Percentiles rank a stretch among this genome's conserved stretches.
phyloP scores from a whole-genome alignment of 208 protist species.

The Dictyostelium gargantuum region DNA sequence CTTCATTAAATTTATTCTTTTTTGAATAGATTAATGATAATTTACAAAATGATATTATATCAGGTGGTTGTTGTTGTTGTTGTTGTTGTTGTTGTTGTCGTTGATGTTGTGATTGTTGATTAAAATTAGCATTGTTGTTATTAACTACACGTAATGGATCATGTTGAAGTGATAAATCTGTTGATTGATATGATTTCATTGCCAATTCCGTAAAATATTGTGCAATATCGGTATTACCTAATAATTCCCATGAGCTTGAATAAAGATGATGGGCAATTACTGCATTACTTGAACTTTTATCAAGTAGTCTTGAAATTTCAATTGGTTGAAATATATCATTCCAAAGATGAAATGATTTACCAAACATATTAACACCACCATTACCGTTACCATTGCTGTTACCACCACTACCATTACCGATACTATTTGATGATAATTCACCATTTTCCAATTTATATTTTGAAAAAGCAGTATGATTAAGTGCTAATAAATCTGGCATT shows the following conservation, averaged over 20 bases:
- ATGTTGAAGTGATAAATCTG: background rate
- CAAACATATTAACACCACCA: background rate
- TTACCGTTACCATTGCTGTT: background rate
- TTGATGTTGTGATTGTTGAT: background rate
- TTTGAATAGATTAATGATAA: background rate
- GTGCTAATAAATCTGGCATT: background rate
- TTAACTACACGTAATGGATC: background rate
- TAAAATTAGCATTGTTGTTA: background rate
- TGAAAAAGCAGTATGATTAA: background rate
- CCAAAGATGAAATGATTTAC: background rate
- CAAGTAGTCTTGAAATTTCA: background rate
- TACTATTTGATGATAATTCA: background rate
- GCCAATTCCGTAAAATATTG: conserved; percentile 3
- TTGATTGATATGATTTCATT: background rate
- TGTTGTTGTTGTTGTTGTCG: background rate
- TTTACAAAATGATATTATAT: background rate
- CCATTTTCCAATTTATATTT: conserved; percentile 17
- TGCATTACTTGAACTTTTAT: background rate
- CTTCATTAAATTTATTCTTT: background rate
- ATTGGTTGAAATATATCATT: conserved; percentile 44
- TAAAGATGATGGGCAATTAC: background rate
- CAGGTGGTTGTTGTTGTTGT: background rate
- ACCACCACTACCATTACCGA: background rate
- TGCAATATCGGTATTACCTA: background rate
- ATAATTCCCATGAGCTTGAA: conserved; percentile 12